Base-by-base conservation (phyloP, 148 eudicot species). In the Silene conica region DNA sequence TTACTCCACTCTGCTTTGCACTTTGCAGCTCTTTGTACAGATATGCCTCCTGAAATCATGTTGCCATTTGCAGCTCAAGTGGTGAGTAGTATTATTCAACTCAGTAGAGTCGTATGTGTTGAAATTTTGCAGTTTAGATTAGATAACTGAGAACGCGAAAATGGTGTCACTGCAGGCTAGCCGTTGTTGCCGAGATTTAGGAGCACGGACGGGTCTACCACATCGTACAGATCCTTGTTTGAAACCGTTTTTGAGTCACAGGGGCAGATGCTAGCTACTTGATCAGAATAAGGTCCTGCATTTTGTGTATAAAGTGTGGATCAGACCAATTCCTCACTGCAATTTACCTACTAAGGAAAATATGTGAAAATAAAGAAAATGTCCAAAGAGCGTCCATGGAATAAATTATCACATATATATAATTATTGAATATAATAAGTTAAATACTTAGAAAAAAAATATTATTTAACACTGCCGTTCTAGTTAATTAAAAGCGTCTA, bases 61-160 rank as follows among this genome's bases (percentile, higher is more conserved):
- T 74, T 92, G 83, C 92, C 96, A n/a, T 92, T 92, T 64, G 96
- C 98, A 56, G 75, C 89, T 78, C 89, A 82, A 90, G 98, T 92
- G 89, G 96, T 92, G 43, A 86, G 93, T 81, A 46, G 13, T 18
- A 25, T 12, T 58, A 26, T 72, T 52, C 22, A 3, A 25, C 68
- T 45, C 0, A 11, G 48, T 19, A 18, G 12, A 1, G 18, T 28
- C 15, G n/a, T 43, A 16, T 16, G 4, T 38, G 1, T 46, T 13
- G 11, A 21, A 31, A 0, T 41, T 2, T 20, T 45, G 52, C 21
- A 28, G 19, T 66, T 55, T 9, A 19, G 57, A 34, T 6, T 58
- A 25, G 66, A 28, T 63, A 8, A 63, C 67, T 25, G 31, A 13
- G 2, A 28, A 13, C 20, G 45, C 19, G 16, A 13, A 63, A 22